Evolutionary conservation across 176 grass and related monocot species (phyloP).

Genomic region (Phragmites australis): DNA sequence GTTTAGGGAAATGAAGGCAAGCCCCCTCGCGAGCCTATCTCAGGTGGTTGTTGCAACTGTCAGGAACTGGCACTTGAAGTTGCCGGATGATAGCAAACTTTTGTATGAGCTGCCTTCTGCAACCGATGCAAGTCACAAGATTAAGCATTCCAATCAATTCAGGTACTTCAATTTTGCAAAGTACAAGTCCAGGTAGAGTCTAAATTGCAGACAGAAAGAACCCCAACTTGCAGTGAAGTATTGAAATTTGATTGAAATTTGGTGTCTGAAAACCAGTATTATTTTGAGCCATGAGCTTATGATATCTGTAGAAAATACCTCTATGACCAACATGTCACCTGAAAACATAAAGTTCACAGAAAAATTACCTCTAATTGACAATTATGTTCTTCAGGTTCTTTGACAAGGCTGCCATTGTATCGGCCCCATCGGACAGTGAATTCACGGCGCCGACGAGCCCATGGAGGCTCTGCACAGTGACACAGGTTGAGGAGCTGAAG

Average conservation of each 20-base stretch:
- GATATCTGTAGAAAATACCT: not conserved
- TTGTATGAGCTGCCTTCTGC: conserved; percentile 33
- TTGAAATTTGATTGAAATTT: too few relatives aligned
- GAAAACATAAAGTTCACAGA: not conserved
- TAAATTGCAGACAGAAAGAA: not conserved
- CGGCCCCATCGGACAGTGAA: not conserved
- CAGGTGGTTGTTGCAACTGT: conserved; percentile 51
- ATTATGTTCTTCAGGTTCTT: conserved; percentile 30
- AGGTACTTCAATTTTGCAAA: not conserved
- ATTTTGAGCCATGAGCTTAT: not conserved
- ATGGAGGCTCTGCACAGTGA: conserved; percentile 47
- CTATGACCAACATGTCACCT: not conserved
- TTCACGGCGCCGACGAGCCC: not conserved
- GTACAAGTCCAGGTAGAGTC: not conserved
- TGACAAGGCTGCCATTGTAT: conserved; percentile 49
- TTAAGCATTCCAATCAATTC: conserved; percentile 31
- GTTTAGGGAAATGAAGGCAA: conserved; percentile 22
- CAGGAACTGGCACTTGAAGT: conserved; percentile 40
- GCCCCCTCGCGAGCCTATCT: conserved; percentile 45
- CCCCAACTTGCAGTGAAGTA: not conserved
- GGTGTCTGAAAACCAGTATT: not conserved
- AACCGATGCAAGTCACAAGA: not conserved
- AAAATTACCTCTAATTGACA: not conserved
- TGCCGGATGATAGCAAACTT: conserved; percentile 32
- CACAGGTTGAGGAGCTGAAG: conserved; percentile 56